Conservation (phyloP, 1,284 basidiomycete species). For the Tremellales sp. region DNA sequence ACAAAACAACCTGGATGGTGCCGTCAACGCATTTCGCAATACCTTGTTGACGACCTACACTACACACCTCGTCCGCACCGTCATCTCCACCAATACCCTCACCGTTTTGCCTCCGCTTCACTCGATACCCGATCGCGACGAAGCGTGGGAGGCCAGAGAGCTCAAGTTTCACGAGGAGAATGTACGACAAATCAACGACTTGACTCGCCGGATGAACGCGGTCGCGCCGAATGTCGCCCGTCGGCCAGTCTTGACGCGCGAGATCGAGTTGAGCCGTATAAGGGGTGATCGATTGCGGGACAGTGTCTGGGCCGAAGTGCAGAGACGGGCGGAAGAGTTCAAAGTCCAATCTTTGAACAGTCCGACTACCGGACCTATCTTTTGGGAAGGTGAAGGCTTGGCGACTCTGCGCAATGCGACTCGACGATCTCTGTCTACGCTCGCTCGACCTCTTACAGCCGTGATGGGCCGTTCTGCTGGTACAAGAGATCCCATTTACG, state of each 20-base stretch:
- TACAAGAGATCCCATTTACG: neutral
- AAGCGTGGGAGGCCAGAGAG: constrained; percentile 70
- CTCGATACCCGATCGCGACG: constrained; percentile 58
- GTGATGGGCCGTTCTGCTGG: constrained; percentile 16
- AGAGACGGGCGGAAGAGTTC: constrained; percentile 23
- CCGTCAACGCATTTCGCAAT: constrained; percentile 61
- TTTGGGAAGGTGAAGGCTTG: constrained; percentile 19
- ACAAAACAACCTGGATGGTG: constrained; percentile 62
- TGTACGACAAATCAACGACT: constrained; percentile 65
- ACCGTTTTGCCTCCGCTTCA: constrained; percentile 46
- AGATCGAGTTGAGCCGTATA: constrained; percentile 58
- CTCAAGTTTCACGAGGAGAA: constrained; percentile 65
- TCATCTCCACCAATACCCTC: constrained; percentile 51
- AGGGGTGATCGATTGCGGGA: constrained; percentile 53
- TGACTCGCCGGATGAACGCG: constrained; percentile 73
- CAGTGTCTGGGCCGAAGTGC: constrained; percentile 36
- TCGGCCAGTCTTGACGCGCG: constrained; percentile 57
- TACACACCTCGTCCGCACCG: constrained; percentile 60
- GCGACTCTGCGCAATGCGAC: constrained; percentile 18
- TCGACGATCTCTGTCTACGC: constrained; percentile 27
- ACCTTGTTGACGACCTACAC: constrained; percentile 52
- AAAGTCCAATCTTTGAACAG: neutral
- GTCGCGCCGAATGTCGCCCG: constrained; percentile 71
- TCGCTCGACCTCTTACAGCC: constrained; percentile 18
- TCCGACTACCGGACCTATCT: constrained; percentile 6